Evolutionary conservation across 2,329 filamentous ascomycete species (phyloP).

Genomic region (Dryadomyces sulphureus): DNA sequence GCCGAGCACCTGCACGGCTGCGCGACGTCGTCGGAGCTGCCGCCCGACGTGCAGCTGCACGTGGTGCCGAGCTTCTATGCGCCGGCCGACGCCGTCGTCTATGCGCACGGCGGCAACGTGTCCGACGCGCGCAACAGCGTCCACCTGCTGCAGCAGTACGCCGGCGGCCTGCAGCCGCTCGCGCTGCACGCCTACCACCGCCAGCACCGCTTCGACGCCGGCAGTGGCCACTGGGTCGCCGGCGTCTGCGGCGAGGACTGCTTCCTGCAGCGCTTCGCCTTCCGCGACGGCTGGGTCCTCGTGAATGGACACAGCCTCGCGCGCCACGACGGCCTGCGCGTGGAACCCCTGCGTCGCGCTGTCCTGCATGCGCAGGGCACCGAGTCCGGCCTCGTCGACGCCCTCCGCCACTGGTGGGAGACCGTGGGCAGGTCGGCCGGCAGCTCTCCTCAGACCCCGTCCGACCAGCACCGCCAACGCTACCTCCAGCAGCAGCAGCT

Average conservation of each 20-base stretch:
- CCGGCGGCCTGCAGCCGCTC: constrained; percentile 23
- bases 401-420: neutral
- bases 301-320: constrained; percentile 31
- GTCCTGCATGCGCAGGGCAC: neutral
- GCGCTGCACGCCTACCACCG: constrained; percentile 24
- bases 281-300: constrained; percentile 30
- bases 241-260: constrained; percentile 29
- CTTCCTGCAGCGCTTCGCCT: constrained; percentile 31
- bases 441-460: neutral
- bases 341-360: neutral
- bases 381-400: neutral
- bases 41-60: constrained; percentile 21
- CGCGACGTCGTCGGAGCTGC: constrained; percentile 11
- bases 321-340: constrained; percentile 20
- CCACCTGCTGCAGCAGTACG: constrained; percentile 15
- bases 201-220: constrained; percentile 24
- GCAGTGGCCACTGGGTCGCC: constrained; percentile 25
- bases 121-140: neutral
- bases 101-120: constrained; percentile 14
- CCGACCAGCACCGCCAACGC: neutral
- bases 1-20: constrained; percentile 27
- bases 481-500: constrained; percentile 4
- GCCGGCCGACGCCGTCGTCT: constrained; percentile 19
- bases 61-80: constrained; percentile 28
- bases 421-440: neutral